Conservation (phyloP, 2,329 filamentous ascomycete genomes). For the Botrytis hyacinthi region DNA sequence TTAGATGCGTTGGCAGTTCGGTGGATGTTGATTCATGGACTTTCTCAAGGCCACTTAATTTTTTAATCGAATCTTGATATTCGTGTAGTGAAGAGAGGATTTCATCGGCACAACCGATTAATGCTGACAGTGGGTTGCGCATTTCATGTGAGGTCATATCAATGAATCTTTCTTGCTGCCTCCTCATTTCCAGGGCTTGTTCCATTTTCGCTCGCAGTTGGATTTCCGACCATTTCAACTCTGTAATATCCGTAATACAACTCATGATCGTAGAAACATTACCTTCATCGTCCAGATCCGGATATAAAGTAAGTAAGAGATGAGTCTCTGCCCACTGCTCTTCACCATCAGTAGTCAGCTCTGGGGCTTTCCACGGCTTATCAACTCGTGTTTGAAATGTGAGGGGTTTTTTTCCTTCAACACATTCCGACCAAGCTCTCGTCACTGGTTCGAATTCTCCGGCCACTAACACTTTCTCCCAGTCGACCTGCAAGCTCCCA, state of each 20-base stretch:
- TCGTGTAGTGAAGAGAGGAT: constrained; percentile 43
- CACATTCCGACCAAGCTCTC: constrained; percentile 18
- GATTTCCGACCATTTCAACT: constrained; percentile 62
- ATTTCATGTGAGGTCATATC: constrained; percentile 73
- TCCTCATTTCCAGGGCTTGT: constrained; percentile 57
- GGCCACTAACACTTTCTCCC: constrained; percentile 11
- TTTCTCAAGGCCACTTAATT: constrained; percentile 43
- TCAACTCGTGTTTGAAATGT: neutral
- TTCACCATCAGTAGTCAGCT: constrained; percentile 1
- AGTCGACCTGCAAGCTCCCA: constrained; percentile 13
- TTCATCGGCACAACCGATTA: constrained; percentile 69
- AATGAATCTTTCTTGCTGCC: constrained; percentile 77
- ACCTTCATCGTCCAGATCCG: constrained; percentile 62
- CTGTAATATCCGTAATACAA: constrained; percentile 80
- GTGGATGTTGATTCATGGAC: constrained; percentile 35
- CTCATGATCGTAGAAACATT: constrained; percentile 71
- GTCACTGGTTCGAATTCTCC: neutral
- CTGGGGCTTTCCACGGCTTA: constrained; percentile 5
- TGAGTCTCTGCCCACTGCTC: constrained; percentile 1
- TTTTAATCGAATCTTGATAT: constrained; percentile 64
- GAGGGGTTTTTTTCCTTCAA: neutral
- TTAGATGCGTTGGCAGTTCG: constrained; percentile 43
- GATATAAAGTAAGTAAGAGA: constrained; percentile 38
- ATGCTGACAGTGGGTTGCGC: constrained; percentile 71
- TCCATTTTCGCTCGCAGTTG: constrained; percentile 40